These are phyloP conservation scores for Phytophthora macrochlamydospora DNA, from an alignment of 352 stramenopile genomes.

Conservation along the genomic window DNA sequence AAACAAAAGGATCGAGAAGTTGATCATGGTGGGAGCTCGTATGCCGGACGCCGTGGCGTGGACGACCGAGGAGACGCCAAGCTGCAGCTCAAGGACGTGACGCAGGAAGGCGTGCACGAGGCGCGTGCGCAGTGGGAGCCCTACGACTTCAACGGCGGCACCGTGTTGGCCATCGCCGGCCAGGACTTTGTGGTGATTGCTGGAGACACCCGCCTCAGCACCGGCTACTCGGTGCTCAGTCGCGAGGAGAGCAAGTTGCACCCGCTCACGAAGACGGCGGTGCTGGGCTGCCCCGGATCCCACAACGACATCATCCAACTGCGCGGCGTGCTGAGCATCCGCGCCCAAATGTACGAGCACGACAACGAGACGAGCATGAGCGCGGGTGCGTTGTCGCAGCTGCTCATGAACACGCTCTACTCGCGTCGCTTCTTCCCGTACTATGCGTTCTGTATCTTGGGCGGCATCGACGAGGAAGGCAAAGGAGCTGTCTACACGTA, in stretches of 20 bases:
- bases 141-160: slow-evolving; percentile 89
- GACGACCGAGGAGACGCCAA: slow-evolving; percentile 61
- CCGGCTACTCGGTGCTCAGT: slow-evolving; percentile 97
- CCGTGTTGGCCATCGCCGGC: slow-evolving; percentile 93
- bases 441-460: slow-evolving; percentile 99
- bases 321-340: slow-evolving; percentile 78
- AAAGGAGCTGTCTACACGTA: slow-evolving; percentile 98
- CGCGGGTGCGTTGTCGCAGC: slow-evolving; percentile 93
- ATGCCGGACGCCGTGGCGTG: slow-evolving; percentile 66
- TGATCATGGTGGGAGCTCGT: slow-evolving; percentile 11
- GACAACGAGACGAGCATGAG: slow-evolving; percentile 95
- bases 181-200: slow-evolving; percentile 97
- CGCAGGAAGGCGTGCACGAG: slow-evolving; percentile 39
- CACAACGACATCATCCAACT: slow-evolving; percentile 90
- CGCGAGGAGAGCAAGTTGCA: slow-evolving; percentile 94
- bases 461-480: slow-evolving; percentile 95
- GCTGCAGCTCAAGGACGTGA: slow-evolving; percentile 40
- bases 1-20: slow-evolving; percentile 12
- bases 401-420: slow-evolving; percentile 99
- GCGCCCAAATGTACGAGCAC: slow-evolving; percentile 92
- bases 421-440: slow-evolving; percentile 99
- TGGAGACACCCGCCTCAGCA: slow-evolving; percentile 95
- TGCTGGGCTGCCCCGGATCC: slow-evolving; percentile 81
- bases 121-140: slow-evolving; percentile 75
- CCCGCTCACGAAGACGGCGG: slow-evolving; percentile 67